Base-by-base conservation (phyloP, 805 yeast genomes). In the Saturnispora silvae region DNA sequence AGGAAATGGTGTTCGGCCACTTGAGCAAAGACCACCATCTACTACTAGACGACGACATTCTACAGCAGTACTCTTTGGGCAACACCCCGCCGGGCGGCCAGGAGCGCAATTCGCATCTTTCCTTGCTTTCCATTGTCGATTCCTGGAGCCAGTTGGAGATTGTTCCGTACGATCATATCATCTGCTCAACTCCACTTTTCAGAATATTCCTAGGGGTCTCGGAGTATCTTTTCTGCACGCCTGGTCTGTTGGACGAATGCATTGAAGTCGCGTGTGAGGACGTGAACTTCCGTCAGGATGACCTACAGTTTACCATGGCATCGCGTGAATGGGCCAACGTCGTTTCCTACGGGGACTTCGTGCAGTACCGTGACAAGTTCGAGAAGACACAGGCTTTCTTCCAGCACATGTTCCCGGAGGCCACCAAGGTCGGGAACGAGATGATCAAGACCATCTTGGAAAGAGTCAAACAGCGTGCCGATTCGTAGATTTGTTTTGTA, bases 161-260 rank as follows among this genome's bases (percentile, higher is more conserved):
- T 29, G 79, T 81, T 25, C 98, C 98, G 4, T 89, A 92, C 53
- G 96, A 89, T 56, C 98, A 92, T 59, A 87, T 89, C 61, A 87
- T 89, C 41, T 89, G 97, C 54, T 83, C 96, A 1, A 92, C 98
- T 0, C 98, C 98, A 26, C 46, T 81, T 22, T 92, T 89, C 54
- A 70, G 97, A 54, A 85, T 92, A 28, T 85, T 92, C 59, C 66
- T 92, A 28, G 97, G 97, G 31, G 96, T 92, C 18, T 75, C 95
- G 0, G 96, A 92, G 54, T 89, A 85, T 56, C 61, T 92, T 23
- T 92, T 89, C 56, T 76, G 94, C 51, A 74, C 86, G 0, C 89
- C 92, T 0, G 81, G 79, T 1, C 58, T 89, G 26, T 60, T 92
- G n/a, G 95, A 86, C 31, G 76, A 75, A 41, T 80, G 92, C 40